These are phyloP conservation scores for Irpex rosettiformis DNA, from an alignment of 1,284 basidiomycete genomes.

Conservation along the genomic window DNA sequence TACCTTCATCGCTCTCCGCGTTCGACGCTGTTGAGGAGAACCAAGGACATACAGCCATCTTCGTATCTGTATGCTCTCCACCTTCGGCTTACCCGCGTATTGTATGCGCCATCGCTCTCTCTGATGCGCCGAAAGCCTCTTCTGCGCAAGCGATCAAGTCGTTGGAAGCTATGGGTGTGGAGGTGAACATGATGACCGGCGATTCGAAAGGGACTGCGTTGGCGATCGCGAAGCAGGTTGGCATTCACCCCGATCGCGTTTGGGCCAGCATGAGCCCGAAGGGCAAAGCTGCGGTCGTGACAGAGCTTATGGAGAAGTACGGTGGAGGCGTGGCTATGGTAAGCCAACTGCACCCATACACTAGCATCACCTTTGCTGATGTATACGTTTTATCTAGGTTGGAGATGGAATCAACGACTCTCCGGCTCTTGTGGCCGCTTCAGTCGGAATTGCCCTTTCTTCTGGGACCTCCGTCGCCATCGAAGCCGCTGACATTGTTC, in stretches of 20 bases:
- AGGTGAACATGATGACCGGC: constrained; percentile 90
- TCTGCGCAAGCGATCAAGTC: constrained; percentile 79
- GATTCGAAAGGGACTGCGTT: constrained; percentile 81
- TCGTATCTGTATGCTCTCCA: constrained; percentile 58
- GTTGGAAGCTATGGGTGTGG: constrained; percentile 82
- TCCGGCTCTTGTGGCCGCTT: constrained; percentile 91
- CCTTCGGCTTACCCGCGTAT: constrained; percentile 27
- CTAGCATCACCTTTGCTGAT: constrained; percentile 9
- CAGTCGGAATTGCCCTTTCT: constrained; percentile 93
- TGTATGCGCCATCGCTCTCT: constrained; percentile 60
- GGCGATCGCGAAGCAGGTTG: constrained; percentile 85
- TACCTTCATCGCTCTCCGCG: constrained; percentile 54
- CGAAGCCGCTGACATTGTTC: constrained; percentile 96
- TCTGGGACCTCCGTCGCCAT: constrained; percentile 96
- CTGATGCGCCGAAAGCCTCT: constrained; percentile 82
- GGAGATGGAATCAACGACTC: constrained; percentile 99
- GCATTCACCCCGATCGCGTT: constrained; percentile 76
- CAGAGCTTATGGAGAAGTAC: constrained; percentile 72
- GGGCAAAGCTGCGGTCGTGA: constrained; percentile 83
- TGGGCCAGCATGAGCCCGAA: constrained; percentile 91
- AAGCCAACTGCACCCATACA: constrained; percentile 24
- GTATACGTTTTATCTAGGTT: constrained; percentile 67
- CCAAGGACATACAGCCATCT: constrained; percentile 82
- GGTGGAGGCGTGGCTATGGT: constrained; percentile 87
- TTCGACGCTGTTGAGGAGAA: constrained; percentile 71